Percentiles rank a stretch among this genome's conserved stretches.
Conservation (phyloP, 2,329 filamentous ascomycete genomes). For the Aschersonia sp. region DNA sequence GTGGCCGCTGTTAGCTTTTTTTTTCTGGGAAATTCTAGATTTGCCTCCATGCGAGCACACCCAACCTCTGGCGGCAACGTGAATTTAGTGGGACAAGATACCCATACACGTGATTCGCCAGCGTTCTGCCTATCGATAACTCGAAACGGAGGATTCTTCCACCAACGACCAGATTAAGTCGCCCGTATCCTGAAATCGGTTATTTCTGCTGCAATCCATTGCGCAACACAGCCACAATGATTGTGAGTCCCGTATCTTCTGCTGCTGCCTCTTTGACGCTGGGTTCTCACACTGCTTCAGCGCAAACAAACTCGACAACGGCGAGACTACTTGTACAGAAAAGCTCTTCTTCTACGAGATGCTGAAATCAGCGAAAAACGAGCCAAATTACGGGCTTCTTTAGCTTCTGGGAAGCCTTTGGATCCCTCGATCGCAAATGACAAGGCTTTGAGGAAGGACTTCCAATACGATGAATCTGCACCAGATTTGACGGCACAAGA, state of each 20-base stretch:
- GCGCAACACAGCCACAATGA: constrained; percentile 1
- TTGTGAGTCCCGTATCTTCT: constrained; percentile 1
- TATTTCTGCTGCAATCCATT: not conserved
- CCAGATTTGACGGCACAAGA: constrained; percentile 53
- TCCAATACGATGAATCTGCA: constrained; percentile 80
- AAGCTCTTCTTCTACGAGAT: constrained; percentile 74
- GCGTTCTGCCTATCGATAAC: constrained; percentile 14
- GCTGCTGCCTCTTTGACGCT: not conserved
- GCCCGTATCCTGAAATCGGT: not conserved
- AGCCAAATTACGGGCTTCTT: constrained; percentile 69
- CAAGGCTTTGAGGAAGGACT: constrained; percentile 69
- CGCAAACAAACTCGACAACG: constrained; percentile 27
- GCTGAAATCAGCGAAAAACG: constrained; percentile 88
- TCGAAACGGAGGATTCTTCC: not conserved
- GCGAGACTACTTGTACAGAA: constrained; percentile 62
- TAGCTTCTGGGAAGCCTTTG: constrained; percentile 79
- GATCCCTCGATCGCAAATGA: constrained; percentile 77
- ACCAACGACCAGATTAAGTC: not conserved
- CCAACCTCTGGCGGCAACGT: constrained; percentile 11
- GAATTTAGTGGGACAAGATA: constrained; percentile 19
- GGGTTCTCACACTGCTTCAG: constrained; percentile 1
- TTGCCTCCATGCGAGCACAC: constrained; percentile 4
- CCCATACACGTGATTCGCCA: constrained; percentile 18
- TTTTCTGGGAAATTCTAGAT: constrained; percentile 1
- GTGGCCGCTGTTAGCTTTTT: too few species aligned